Conservation (phyloP, 495 filamentous ascomycete genomes). For the Tuber calosporum region DNA sequence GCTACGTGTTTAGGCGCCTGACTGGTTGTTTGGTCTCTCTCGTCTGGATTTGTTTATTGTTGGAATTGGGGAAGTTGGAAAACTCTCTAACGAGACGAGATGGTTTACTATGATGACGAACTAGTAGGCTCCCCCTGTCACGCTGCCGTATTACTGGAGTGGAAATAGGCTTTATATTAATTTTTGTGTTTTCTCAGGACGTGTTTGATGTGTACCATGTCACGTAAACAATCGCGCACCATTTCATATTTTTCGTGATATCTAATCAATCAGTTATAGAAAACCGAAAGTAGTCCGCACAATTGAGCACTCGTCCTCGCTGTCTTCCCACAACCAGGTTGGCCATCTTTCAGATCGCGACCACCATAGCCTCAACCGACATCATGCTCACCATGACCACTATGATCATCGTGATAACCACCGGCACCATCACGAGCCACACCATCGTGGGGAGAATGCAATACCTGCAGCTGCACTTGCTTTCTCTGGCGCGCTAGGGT, state of each 20-base stretch:
- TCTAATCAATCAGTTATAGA: conserved; percentile 3
- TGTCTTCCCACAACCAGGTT: neutral
- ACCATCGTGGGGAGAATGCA: conserved; percentile 43
- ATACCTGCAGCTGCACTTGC: conserved; percentile 89
- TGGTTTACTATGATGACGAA: conserved; percentile 4
- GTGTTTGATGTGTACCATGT: conserved; percentile 7
- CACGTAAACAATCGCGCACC: neutral
- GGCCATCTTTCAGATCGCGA: neutral
- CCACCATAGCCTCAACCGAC: neutral
- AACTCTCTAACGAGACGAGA: neutral
- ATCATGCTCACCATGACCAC: conserved; percentile 8
- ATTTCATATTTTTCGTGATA: neutral
- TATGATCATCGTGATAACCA: conserved; percentile 7
- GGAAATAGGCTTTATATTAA: neutral
- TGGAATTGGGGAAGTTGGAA: neutral
- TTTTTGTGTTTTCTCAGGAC: neutral
- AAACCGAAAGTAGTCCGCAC: neutral
- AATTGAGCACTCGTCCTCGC: conserved; percentile 1
- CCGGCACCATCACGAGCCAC: conserved; percentile 6
- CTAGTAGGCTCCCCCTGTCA: neutral
- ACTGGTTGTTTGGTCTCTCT: neutral
- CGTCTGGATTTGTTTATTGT: neutral
- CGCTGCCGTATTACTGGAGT: neutral
- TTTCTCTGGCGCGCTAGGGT: conserved; percentile 67
- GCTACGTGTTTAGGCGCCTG: neutral